Base-by-base conservation (phyloP, 2,329 filamentous ascomycete genomes). In the Penicillium brasilianum region DNA sequence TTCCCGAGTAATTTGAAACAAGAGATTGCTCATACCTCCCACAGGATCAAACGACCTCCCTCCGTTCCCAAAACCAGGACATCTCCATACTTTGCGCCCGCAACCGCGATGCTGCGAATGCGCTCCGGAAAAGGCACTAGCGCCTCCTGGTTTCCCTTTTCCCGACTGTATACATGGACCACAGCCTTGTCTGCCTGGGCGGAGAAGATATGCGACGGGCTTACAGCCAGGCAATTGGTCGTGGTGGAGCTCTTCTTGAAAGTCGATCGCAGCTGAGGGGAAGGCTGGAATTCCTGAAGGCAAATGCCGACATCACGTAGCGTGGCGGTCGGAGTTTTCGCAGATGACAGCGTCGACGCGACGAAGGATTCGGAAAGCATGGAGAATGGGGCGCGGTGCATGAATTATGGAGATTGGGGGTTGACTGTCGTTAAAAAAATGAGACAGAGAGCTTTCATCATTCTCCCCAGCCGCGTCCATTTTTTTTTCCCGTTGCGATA, bases 211-310 rank as follows among this genome's bases (percentile, higher is more conserved):
- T 99, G 95, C 20, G 89, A 89, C 48, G 86, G 83, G 77, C 85
- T 96, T 69, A 93, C 84, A 32, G 92, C 93, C 58, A 99, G 81
- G 69, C 91, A 90, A 76, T 94, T 91, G 60, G 85, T 82, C 28
- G 89, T 84, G n/a, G 89, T 88, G 16, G 91, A 90, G 81, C 91
- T 96, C 81, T 97, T 98, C 84, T 97, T 98, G 84, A 95, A 93
- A 51, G 89, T 85, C 64, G 87, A 83, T 71, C 90, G 89, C 73
- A 93, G 86, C n/a, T 87, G 84, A 65, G 89, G 86, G 57, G 89
- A 85, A 43, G 93, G 93, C 70, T 92, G 90, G 69, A 93, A 85
- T 65, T 92, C 88, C 77, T 97, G 91, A 58, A 91, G 78, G 79
- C 96, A 95, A 73, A 98, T 92, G 70, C 91, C 92, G 53, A 92